A percentile compares a stretch with the other conserved stretches of the same genome.
phyloP scores from a whole-genome alignment of 805 yeast species.

The Maudiozyma bulderi region DNA sequence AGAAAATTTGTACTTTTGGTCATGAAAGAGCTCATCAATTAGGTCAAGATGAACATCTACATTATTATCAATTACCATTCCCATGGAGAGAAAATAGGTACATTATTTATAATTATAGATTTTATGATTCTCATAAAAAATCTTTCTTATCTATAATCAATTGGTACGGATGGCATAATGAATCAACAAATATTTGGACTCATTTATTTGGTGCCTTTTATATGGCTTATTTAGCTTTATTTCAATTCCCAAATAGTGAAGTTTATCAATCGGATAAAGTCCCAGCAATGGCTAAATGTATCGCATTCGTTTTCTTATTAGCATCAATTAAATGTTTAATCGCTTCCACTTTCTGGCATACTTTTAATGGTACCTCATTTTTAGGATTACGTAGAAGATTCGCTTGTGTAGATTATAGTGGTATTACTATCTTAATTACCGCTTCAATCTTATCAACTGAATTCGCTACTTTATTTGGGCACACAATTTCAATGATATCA shows the following conservation, averaged over 20 bases:
- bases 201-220: conserved; percentile 64
- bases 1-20: conserved; percentile 33
- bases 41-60: conserved; percentile 44
- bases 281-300: conserved; percentile 24
- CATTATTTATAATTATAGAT: conserved; percentile 78
- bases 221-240: conserved; percentile 45
- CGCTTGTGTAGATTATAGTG: conserved; percentile 93
- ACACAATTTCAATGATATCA: conserved; percentile 14
- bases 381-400: conserved; percentile 55
- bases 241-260: conserved; percentile 54
- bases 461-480: conserved; percentile 55
- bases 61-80: conserved; percentile 80
- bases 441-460: conserved; percentile 84
- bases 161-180: conserved; percentile 57
- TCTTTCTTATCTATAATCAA: conserved; percentile 53
- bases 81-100: conserved; percentile 91
- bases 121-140: conserved; percentile 50
- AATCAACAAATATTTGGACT: conserved; percentile 88
- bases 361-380: conserved; percentile 70
- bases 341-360: conserved; percentile 85
- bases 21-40: conserved; percentile 37
- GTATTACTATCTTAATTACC: conserved; percentile 82
- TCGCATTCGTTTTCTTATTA: conserved; percentile 52
- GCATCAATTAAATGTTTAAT: conserved; percentile 71
- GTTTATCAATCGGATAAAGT: conserved; percentile 42